Conservation (phyloP, 345 rosid genomes). For the Bretschneidera sinensis region DNA sequence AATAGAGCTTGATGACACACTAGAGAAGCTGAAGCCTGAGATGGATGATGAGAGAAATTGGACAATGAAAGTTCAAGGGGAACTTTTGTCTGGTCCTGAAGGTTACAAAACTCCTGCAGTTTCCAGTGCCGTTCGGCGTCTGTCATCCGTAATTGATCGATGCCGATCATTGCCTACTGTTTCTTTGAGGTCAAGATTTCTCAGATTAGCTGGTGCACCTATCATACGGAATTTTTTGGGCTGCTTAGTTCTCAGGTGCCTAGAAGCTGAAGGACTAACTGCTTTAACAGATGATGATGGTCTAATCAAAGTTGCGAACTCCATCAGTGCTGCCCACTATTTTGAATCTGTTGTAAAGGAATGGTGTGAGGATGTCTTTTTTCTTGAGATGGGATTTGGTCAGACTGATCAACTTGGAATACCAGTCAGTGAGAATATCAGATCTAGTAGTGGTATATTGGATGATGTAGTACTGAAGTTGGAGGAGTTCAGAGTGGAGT, state of each 20-base stretch:
- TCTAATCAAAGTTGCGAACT: slow-evolving; percentile 66
- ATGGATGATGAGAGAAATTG: slow-evolving; percentile 63
- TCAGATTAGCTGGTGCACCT: slow-evolving; percentile 63
- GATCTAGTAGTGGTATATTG: slow-evolving; percentile 40
- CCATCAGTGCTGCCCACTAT: slow-evolving; percentile 62
- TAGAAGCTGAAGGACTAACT: slow-evolving; percentile 94
- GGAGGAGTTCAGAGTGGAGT: slow-evolving; percentile 61
- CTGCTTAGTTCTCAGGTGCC: slow-evolving; percentile 67
- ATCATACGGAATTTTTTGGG: slow-evolving; percentile 56
- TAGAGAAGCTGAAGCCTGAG: slow-evolving; percentile 56
- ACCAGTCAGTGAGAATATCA: slow-evolving; percentile 17
- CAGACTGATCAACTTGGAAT: slow-evolving; percentile 34
- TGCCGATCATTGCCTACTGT: slow-evolving; percentile 58
- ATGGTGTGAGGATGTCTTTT: slow-evolving; percentile 87
- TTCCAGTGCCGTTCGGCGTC: slow-evolving; percentile 40
- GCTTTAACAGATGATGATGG: slow-evolving; percentile 78
- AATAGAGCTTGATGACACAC: slow-evolving; percentile 61
- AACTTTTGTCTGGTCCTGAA: slow-evolving; percentile 49
- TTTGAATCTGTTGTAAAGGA: slow-evolving; percentile 66
- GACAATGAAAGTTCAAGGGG: slow-evolving; percentile 63
- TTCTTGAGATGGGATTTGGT: slow-evolving; percentile 63
- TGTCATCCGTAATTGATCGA: slow-evolving; percentile 63
- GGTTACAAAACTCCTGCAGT: slow-evolving; percentile 63
- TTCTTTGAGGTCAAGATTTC: slow-evolving; percentile 65
- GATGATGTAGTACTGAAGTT: slow-evolving; percentile 49